A percentile compares a stretch with the other conserved stretches of the same genome.
These are phyloP conservation scores for Simmondsia chinensis DNA, from an alignment of 148 eudicot genomes.

Conservation along the genomic window DNA sequence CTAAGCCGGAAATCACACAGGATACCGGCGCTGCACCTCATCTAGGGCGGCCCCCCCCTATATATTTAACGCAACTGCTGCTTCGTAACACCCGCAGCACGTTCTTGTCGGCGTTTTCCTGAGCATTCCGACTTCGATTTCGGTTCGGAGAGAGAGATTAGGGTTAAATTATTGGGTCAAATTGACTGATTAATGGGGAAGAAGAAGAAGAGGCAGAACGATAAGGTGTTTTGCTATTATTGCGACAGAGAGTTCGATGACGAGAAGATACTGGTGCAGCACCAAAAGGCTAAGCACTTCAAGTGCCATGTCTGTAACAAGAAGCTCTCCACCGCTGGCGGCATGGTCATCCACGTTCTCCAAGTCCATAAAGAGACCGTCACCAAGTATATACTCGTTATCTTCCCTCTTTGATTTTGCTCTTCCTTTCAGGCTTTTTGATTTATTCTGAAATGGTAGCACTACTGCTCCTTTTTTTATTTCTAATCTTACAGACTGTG, in stretches of 20 bases:
- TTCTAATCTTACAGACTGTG: too few species aligned
- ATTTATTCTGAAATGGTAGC: background rate
- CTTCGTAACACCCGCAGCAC: too few species aligned
- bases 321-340: constrained; percentile 96
- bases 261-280: constrained; percentile 92
- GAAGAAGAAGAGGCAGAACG: constrained; percentile 74
- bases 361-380: constrained; percentile 97
- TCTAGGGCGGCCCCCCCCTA: too few species aligned
- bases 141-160: constrained; percentile 4
- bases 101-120: too few species aligned
- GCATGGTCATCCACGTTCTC: constrained; percentile 93
- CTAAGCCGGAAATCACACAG: too few species aligned
- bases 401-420: background rate
- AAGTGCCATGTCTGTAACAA: constrained; percentile 93
- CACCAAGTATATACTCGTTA: constrained; percentile 36
- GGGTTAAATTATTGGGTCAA: too few species aligned
- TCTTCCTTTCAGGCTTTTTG: background rate
- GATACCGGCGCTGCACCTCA: too few species aligned
- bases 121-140: too few species aligned
- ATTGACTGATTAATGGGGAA: constrained; percentile 64
- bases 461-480: too few species aligned
- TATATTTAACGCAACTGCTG: too few species aligned
- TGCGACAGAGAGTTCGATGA: constrained; percentile 98
- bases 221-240: constrained; percentile 82
- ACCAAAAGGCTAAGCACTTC: constrained; percentile 95